Conservation (phyloP, 352 stramenopile genomes). For the Pythium dissimile region DNA sequence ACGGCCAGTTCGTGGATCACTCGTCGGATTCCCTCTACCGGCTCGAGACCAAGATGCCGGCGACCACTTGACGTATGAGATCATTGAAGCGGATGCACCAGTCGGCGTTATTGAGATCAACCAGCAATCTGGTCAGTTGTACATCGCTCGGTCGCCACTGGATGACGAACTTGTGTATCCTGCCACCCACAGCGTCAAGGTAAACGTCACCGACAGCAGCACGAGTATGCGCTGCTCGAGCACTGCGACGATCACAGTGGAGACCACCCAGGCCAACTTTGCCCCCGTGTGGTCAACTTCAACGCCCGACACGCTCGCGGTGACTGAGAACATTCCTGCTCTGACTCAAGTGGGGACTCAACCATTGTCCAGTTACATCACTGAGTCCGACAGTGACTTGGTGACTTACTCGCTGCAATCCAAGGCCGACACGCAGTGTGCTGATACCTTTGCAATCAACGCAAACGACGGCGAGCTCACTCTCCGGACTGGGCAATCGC, state of each 20-base stretch:
- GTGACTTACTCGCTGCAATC: conserved; percentile 50
- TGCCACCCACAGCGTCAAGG: conserved; percentile 21
- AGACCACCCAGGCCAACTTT: conserved; percentile 51
- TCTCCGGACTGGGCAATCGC: conserved; percentile 19
- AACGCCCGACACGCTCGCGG: conserved; percentile 26
- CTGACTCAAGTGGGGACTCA: conserved; percentile 23
- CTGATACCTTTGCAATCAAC: conserved; percentile 42
- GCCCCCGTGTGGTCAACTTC: conserved; percentile 34
- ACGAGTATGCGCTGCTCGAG: conserved; percentile 19
- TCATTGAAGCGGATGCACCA: conserved; percentile 23
- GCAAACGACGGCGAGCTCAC: conserved; percentile 25
- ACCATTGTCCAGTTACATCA: conserved; percentile 25
- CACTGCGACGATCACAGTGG: conserved; percentile 19
- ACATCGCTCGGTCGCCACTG: conserved; percentile 24
- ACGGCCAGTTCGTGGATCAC: conserved; percentile 19
- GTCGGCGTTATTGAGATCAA: conserved; percentile 42
- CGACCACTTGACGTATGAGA: conserved; percentile 43
- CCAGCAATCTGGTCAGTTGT: conserved; percentile 40
- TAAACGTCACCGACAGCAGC: conserved; percentile 42
- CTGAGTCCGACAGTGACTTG: conserved; percentile 38
- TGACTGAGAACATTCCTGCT: conserved; percentile 37
- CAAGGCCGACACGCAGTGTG: conserved; percentile 44
- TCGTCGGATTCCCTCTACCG: conserved; percentile 50
- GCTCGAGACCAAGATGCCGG: conserved; percentile 47
- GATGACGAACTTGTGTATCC: conserved; percentile 38